These are phyloP conservation scores for Ascochyta viciae-villosae DNA, from an alignment of 2,329 filamentous ascomycete genomes.

Conservation along the genomic window DNA sequence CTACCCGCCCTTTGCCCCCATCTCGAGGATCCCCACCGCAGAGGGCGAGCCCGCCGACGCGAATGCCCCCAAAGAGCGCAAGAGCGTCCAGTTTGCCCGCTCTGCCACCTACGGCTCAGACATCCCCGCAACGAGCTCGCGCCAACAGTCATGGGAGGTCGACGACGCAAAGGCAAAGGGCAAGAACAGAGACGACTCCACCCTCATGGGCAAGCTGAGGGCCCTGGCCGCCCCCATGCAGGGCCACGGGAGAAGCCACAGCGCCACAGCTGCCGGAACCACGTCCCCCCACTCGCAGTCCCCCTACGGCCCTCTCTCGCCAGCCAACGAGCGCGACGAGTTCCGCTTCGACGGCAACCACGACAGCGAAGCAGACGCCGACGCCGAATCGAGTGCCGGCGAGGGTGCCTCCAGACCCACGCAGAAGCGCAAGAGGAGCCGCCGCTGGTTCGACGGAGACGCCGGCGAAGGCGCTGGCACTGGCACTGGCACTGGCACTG, in stretches of 20 bases:
- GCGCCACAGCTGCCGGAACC: constrained; percentile 52
- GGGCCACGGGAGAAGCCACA: constrained; percentile 59
- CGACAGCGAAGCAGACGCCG: constrained; percentile 75
- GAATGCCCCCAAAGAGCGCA: constrained; percentile 53
- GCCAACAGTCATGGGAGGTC: constrained; percentile 69
- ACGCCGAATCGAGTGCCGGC: constrained; percentile 86
- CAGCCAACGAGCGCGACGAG: constrained; percentile 58
- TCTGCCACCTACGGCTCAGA: constrained; percentile 50
- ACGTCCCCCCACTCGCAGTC: constrained; percentile 49
- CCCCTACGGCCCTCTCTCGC: constrained; percentile 51
- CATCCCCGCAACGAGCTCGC: constrained; percentile 58
- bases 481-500: constrained; percentile 29
- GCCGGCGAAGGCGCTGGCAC: constrained; percentile 44
- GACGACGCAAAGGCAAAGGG: constrained; percentile 68
- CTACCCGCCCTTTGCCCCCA: constrained; percentile 41
- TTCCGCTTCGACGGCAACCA: constrained; percentile 61
- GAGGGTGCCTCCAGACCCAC: constrained; percentile 59
- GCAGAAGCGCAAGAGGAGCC: constrained; percentile 70
- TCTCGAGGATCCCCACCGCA: constrained; percentile 41
- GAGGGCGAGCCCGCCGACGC: constrained; percentile 41
- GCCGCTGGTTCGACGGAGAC: constrained; percentile 58
- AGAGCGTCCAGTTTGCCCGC: constrained; percentile 79
- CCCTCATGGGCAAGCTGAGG: constrained; percentile 80
- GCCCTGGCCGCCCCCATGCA: constrained; percentile 68
- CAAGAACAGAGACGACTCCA: constrained; percentile 60